Conservation (phyloP, 257 asterid species). For the Catharanthus roseus region DNA sequence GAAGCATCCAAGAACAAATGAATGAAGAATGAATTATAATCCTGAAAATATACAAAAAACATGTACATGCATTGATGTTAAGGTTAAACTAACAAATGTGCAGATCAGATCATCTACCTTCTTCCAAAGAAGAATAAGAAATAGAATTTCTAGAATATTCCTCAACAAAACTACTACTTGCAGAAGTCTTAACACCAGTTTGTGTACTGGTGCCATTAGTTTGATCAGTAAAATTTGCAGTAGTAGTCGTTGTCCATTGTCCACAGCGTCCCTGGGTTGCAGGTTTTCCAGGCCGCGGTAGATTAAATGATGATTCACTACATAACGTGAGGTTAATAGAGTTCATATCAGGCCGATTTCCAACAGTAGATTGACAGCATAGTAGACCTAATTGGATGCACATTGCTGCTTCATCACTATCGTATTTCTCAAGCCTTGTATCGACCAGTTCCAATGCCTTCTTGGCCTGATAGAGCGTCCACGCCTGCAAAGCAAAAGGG, state of each 20-base stretch:
- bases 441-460: slow-evolving; percentile 50
- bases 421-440: slow-evolving; percentile 34
- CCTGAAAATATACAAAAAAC: background rate
- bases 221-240: slow-evolving; percentile 42
- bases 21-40: background rate
- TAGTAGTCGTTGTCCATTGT: slow-evolving; percentile 42
- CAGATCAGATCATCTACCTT: slow-evolving; percentile 56
- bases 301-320: slow-evolving; percentile 60
- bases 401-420: slow-evolving; percentile 49
- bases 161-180: slow-evolving; percentile 31
- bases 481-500: slow-evolving; percentile 41
- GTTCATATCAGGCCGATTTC: slow-evolving; percentile 74
- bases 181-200: slow-evolving; percentile 36
- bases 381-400: slow-evolving; percentile 68
- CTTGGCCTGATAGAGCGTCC: slow-evolving; percentile 49
- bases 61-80: background rate
- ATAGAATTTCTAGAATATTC: slow-evolving; percentile 79
- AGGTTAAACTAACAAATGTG: background rate
- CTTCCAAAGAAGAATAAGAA: slow-evolving; percentile 68
- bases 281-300: slow-evolving; percentile 72
- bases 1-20: too few species aligned
- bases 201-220: slow-evolving; percentile 35
- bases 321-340: slow-evolving; percentile 53
- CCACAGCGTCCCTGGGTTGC: slow-evolving; percentile 68
- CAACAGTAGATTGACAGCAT: slow-evolving; percentile 71